Conservation (phyloP, 1,284 basidiomycete species). For the Cryptococcus sp. region DNA sequence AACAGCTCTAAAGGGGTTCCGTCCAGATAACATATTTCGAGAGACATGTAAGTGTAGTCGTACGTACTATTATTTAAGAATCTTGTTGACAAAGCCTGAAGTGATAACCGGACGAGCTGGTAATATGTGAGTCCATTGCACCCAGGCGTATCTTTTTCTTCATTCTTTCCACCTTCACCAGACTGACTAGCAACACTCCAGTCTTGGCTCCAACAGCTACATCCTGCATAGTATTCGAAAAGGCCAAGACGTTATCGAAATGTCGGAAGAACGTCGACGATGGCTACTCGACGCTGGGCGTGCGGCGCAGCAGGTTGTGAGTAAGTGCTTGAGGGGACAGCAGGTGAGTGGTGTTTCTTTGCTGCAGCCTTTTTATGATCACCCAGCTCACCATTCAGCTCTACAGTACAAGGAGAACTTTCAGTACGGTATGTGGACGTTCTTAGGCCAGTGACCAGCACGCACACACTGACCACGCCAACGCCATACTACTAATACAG, state of each 20-base stretch:
- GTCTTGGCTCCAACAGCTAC: constrained; percentile 32
- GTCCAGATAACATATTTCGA: constrained; percentile 21
- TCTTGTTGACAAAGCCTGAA: constrained; percentile 1
- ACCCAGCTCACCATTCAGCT: neutral
- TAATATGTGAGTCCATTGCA: constrained; percentile 12
- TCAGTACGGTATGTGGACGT: constrained; percentile 18
- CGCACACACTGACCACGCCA: neutral
- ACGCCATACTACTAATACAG: constrained; percentile 7
- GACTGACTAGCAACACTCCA: neutral
- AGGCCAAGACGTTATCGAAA: constrained; percentile 23
- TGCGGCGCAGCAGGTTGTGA: constrained; percentile 27
- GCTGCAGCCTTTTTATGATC: neutral
- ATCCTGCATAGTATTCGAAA: constrained; percentile 32
- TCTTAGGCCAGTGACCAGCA: neutral
- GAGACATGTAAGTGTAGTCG: constrained; percentile 31
- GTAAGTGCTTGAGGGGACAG: constrained; percentile 25
- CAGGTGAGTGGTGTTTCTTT: constrained; percentile 5
- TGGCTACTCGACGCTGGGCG: constrained; percentile 27
- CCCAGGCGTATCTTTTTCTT: neutral
- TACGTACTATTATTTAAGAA: too few relatives aligned
- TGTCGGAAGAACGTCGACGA: constrained; percentile 22
- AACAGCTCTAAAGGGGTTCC: constrained; percentile 16
- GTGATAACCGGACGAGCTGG: constrained; percentile 20
- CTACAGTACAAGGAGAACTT: constrained; percentile 30
- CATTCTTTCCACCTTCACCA: too few relatives aligned